Conservation (phyloP, 192 early-diverging fungal species). For the Phlyctochytrium planicorne region DNA sequence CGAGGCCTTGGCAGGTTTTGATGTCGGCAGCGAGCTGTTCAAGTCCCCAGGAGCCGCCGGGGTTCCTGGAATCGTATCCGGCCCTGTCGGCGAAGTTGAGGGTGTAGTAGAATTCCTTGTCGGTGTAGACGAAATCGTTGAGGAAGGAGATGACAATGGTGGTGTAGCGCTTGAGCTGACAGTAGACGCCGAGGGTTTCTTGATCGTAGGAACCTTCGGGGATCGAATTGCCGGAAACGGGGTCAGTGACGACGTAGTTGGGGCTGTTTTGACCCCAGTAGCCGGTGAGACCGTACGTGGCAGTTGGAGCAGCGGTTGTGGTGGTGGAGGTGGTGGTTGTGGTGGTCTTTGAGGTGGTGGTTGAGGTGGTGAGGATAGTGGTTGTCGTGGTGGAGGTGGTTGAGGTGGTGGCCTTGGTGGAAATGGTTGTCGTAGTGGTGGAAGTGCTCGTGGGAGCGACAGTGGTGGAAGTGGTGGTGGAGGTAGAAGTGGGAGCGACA, state of each 20-base stretch:
- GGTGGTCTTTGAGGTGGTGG: neutral
- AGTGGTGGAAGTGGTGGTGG: neutral
- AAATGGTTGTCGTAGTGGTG: neutral
- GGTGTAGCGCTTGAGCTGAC: neutral
- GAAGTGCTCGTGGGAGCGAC: neutral
- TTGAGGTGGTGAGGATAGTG: no score
- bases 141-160: neutral
- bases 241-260: neutral
- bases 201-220: no score
- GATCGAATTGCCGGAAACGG: no score
- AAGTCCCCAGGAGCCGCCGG: neutral
- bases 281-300: neutral
- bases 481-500: neutral
- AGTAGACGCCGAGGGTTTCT: neutral
- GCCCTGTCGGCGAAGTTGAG: neutral
- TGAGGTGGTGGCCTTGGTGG: neutral
- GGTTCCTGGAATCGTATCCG: neutral
- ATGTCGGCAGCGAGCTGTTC: neutral
- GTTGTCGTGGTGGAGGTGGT: constrained; percentile 2
- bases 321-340: neutral
- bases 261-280: neutral
- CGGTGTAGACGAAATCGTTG: neutral
- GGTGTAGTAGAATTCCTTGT: neutral
- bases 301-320: no score
- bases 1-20: neutral